A percentile compares a stretch with the other conserved stretches of the same genome.
These are phyloP conservation scores for Spinellus fusiger DNA, from an alignment of 192 early-diverging fungal species.

Conservation along the genomic window DNA sequence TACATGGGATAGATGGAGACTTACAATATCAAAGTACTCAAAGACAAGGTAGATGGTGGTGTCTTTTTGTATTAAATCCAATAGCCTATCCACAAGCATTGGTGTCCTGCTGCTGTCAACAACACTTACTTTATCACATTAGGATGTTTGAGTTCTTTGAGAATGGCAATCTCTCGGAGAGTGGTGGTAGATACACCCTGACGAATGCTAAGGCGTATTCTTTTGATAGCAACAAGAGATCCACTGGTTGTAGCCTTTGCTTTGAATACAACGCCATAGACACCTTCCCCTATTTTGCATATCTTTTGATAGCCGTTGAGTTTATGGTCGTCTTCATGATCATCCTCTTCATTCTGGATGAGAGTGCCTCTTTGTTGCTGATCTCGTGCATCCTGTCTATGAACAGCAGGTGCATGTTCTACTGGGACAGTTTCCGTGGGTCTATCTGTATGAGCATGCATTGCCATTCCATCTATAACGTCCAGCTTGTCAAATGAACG, in stretches of 20 bases:
- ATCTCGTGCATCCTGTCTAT: not conserved
- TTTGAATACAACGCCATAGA: conserved; percentile 81
- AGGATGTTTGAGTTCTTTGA: conserved; percentile 67
- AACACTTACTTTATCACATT: conserved; percentile 55
- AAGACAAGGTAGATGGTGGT: conserved; percentile 90
- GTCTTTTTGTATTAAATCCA: conserved; percentile 86
- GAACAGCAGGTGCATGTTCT: not conserved
- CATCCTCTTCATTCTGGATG: not conserved
- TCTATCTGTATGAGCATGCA: not conserved
- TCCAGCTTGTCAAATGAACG: too few relatives aligned
- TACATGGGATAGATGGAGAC: conserved; percentile 15
- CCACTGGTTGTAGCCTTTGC: conserved; percentile 50
- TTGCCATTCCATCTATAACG: too few relatives aligned
- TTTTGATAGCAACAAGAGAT: conserved; percentile 68
- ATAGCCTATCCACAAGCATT: conserved; percentile 55
- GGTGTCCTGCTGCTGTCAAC: not conserved
- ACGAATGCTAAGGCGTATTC: conserved; percentile 61
- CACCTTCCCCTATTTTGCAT: conserved; percentile 80
- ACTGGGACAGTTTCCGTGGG: not conserved
- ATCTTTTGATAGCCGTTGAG: conserved; percentile 62
- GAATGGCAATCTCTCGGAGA: conserved; percentile 72
- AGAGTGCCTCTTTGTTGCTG: not conserved
- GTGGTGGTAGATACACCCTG: conserved; percentile 68
- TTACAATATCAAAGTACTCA: conserved; percentile 88
- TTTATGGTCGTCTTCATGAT: conserved; percentile 6